Percentiles rank a stretch among this genome's conserved stretches.
Evolutionary conservation across 441 rosid genomes (phyloP).

Genomic region (Hura crepitans): DNA sequence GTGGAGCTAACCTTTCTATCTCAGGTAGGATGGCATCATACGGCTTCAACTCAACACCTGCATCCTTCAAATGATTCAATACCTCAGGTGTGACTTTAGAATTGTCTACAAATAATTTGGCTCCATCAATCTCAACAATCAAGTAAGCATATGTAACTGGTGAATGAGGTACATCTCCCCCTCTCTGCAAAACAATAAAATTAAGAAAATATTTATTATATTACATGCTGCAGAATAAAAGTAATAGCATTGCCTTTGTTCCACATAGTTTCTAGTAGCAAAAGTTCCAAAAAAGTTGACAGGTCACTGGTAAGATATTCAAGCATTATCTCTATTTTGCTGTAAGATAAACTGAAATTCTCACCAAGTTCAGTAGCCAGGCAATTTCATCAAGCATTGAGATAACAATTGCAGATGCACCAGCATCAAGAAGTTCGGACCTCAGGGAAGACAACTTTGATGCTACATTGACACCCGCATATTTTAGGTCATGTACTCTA

Average conservation of each 20-base stretch:
- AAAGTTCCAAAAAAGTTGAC: neutral
- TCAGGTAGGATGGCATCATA: conserved; percentile 71
- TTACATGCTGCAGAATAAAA: neutral
- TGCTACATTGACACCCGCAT: conserved; percentile 76
- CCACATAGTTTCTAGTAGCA: conserved; percentile 2
- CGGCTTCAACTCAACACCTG: conserved; percentile 68
- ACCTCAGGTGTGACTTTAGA: conserved; percentile 75
- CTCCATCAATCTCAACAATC: conserved; percentile 61
- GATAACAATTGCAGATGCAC: conserved; percentile 74
- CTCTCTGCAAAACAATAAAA: conserved; percentile 57
- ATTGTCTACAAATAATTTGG: conserved; percentile 63
- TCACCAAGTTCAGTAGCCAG: conserved; percentile 93
- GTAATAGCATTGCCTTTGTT: neutral
- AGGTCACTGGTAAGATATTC: neutral
- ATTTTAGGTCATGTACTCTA: conserved; percentile 78
- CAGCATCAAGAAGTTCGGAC: conserved; percentile 59
- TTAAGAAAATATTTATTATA: no score
- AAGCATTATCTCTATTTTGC: neutral
- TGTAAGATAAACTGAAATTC: conserved; percentile 6
- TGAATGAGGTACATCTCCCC: conserved; percentile 90
- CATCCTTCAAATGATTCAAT: conserved; percentile 62
- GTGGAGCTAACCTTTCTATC: conserved; percentile 53
- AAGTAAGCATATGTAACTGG: conserved; percentile 92
- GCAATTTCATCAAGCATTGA: conserved; percentile 98
- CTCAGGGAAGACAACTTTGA: conserved; percentile 70